Evolutionary conservation across 2,329 filamentous ascomycete genomes (phyloP), one percentile per base, ranked within the genome.

Genomic region (Epichloe festucae): DNA sequence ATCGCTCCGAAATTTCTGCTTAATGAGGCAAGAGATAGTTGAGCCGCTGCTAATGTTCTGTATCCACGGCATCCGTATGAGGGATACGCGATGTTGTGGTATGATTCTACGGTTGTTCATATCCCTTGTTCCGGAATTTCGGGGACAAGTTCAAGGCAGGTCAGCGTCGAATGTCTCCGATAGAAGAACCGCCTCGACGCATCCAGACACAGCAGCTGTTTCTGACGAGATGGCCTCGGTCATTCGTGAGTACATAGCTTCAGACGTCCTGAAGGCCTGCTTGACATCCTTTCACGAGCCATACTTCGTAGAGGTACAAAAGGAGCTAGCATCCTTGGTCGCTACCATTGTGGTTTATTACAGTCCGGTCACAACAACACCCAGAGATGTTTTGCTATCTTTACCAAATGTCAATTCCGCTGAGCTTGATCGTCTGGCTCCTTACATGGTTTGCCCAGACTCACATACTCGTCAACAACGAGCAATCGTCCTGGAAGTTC

Each of bases 261-360:
- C 82, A 5, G 87, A 95, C 58, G 88, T 97, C 2, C 78, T 98
- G 48, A 88, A 90, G 70, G 89, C 89, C 0, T 91, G 87, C 61
- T 87, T 96, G 64, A 87, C 84, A 2, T 94, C 87, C 2, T 81
- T 98, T 48, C 87, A 97, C 68, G 93, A 98, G 58, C 84, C 89
- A 0, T 96, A 97, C 67, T 98, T 97, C 67, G 90, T 96, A 36
- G 93, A 98, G 59, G 80, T 94, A 55, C 93, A 98, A 62, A 91
- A 90, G 64, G 90, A 98, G 49, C 76, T 98, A 21, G 91, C 89
- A 0, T 79, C 83, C 21, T 75, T 97, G 39, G 95, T 98, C 55
- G 90, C 90, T 0, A 79, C 84, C 4, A 93, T 97, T 55, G 75
- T 95, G 59, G 77, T 85, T 8, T 78, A 86, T 55, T 95, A 95